phyloP scores from a whole-genome alignment of 2,329 filamentous ascomycete genomes.

The Calcarisporium arbuscula region DNA sequence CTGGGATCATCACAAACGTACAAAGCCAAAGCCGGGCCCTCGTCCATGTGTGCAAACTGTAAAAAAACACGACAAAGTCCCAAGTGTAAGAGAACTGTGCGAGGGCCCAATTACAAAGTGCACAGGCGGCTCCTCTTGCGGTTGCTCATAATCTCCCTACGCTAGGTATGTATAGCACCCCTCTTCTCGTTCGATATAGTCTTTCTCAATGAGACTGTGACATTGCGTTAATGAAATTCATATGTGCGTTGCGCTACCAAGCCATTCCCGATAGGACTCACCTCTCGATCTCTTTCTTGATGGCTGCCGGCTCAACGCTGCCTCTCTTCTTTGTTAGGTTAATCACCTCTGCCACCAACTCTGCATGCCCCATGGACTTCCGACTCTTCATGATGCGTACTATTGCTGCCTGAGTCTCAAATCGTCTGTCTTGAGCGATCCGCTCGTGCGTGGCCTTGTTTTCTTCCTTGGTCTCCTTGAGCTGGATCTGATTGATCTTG shows the following conservation, averaged over 20 bases:
- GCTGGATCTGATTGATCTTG: slow-evolving; percentile 98
- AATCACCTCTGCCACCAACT: slow-evolving; percentile 88
- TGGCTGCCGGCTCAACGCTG: slow-evolving; percentile 76
- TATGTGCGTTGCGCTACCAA: no score
- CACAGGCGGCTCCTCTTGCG: no score
- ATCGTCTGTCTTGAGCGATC: slow-evolving; percentile 82
- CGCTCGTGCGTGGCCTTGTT: slow-evolving; percentile 91
- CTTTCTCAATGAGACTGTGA: slow-evolving; percentile 80
- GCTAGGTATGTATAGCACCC: slow-evolving; percentile 66
- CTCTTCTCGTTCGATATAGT: slow-evolving; percentile 80
- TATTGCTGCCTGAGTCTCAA: slow-evolving; percentile 95
- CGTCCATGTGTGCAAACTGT: no score
- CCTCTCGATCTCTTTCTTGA: slow-evolving; percentile 97
- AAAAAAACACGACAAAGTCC: no score
- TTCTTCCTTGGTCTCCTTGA: slow-evolving; percentile 92
- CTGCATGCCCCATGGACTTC: slow-evolving; percentile 79
- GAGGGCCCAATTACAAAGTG: no score
- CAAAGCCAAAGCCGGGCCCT: no score
- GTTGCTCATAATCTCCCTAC: no score
- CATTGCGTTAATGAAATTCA: slow-evolving; percentile 6
- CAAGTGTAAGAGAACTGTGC: no score
- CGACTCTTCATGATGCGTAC: slow-evolving; percentile 95
- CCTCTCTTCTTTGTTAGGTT: slow-evolving; percentile 82
- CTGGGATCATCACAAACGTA: no score
- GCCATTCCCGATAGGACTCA: slow-evolving; percentile 35